Evolutionary conservation across 2,329 filamentous ascomycete species (phyloP).

Genomic region (Colletotrichum sansevieriae): DNA sequence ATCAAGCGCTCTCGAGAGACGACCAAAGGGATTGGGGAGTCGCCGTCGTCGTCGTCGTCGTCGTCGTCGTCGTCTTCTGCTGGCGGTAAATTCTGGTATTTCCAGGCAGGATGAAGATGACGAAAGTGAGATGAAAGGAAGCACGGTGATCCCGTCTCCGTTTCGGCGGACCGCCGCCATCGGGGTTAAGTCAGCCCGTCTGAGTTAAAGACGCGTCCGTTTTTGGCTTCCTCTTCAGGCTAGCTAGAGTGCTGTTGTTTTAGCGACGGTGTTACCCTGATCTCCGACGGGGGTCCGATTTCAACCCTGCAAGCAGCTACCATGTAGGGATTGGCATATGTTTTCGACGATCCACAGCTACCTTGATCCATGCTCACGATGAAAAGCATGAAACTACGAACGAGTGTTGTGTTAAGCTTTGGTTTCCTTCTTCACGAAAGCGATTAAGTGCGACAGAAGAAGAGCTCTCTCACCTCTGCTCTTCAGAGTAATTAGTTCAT

Average conservation of each 20-base stretch:
- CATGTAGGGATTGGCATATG: too few species aligned
- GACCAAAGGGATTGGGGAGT: not conserved
- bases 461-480: too few species aligned
- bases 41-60: not conserved
- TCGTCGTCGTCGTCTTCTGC: not conserved
- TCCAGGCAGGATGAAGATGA: not conserved
- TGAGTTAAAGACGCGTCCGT: not conserved
- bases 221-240: slow-evolving; percentile 3
- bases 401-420: too few species aligned
- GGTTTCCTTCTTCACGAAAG: too few species aligned
- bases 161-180: too few species aligned
- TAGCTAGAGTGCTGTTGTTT: not conserved
- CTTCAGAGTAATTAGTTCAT: too few species aligned
- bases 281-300: slow-evolving; percentile 7
- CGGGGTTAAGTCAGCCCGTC: not conserved
- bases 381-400: too few species aligned
- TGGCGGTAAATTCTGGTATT: not conserved
- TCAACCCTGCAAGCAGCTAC: too few species aligned
- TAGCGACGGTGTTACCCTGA: not conserved
- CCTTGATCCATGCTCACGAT: too few species aligned
- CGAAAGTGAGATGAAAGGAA: not conserved
- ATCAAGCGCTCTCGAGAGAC: not conserved
- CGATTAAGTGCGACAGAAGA: too few species aligned
- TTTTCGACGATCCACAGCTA: too few species aligned
- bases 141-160: too few species aligned